phyloP scores from a whole-genome alignment of 1,284 basidiomycete genomes.

The Rhodotorula sp. region DNA sequence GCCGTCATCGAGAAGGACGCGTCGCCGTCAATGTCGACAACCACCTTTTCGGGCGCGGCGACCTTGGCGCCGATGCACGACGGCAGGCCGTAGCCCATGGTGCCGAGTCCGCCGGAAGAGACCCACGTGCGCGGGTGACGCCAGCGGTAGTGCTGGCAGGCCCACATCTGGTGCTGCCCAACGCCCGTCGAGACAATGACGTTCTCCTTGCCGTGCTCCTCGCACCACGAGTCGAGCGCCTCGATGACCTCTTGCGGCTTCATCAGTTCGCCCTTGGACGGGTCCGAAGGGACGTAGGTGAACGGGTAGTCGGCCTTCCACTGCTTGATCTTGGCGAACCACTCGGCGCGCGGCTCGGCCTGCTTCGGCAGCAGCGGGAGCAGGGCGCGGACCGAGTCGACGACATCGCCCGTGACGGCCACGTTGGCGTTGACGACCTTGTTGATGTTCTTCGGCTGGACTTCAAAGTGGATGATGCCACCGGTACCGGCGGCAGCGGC shows the following conservation, averaged over 20 bases:
- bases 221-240: slow-evolving; percentile 68
- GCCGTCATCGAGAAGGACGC: slow-evolving; percentile 99
- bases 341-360: slow-evolving; percentile 63
- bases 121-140: slow-evolving; percentile 81
- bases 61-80: slow-evolving; percentile 95
- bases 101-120: slow-evolving; percentile 94
- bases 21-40: slow-evolving; percentile 95
- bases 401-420: slow-evolving; percentile 90
- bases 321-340: slow-evolving; percentile 74
- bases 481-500: slow-evolving; percentile 83
- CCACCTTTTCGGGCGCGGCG: slow-evolving; percentile 86
- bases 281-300: slow-evolving; percentile 68
- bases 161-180: slow-evolving; percentile 99
- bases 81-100: slow-evolving; percentile 97
- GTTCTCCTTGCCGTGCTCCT: slow-evolving; percentile 77
- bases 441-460: slow-evolving; percentile 98
- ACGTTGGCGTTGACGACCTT: slow-evolving; percentile 95
- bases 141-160: slow-evolving; percentile 92
- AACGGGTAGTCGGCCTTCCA: slow-evolving; percentile 94
- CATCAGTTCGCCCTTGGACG: slow-evolving; percentile 62
- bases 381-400: slow-evolving; percentile 73
- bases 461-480: slow-evolving; percentile 98
- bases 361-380: slow-evolving; percentile 69
- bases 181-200: slow-evolving; percentile 90
- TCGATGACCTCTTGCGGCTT: slow-evolving; percentile 98